Conservation (phyloP, 768 basidiomycete species). For the Tricholoma saponaceum region DNA sequence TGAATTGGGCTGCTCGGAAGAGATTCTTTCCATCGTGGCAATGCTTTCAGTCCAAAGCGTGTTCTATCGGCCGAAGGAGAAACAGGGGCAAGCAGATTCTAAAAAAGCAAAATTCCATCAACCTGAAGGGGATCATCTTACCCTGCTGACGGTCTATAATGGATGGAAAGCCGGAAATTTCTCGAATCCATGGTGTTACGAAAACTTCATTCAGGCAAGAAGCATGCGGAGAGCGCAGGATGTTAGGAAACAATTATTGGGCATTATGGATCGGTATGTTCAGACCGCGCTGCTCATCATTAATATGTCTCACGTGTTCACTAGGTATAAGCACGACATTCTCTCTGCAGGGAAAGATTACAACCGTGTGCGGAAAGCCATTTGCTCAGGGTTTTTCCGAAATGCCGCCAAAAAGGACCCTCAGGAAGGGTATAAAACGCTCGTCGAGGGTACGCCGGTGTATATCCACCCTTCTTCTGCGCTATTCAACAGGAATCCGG, state of each 20-base stretch:
- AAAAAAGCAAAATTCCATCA: slow-evolving; percentile 99
- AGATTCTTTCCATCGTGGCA: slow-evolving; percentile 94
- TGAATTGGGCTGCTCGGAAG: slow-evolving; percentile 96
- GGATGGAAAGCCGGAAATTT: slow-evolving; percentile 97
- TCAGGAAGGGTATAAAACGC: slow-evolving; percentile 97
- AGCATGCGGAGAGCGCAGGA: slow-evolving; percentile 98
- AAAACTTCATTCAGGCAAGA: slow-evolving; percentile 97
- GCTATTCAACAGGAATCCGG: slow-evolving; percentile 93
- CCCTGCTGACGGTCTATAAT: slow-evolving; percentile 92
- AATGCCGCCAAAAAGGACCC: slow-evolving; percentile 99
- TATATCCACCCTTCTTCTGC: slow-evolving; percentile 98
- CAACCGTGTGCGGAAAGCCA: slow-evolving; percentile 90
- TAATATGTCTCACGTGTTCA: slow-evolving; percentile 6
- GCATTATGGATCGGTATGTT: slow-evolving; percentile 95
- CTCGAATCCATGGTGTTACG: slow-evolving; percentile 98
- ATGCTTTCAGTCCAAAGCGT: slow-evolving; percentile 97
- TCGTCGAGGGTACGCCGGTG: slow-evolving; percentile 97
- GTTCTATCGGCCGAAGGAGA: slow-evolving; percentile 99
- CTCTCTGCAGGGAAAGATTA: slow-evolving; percentile 89
- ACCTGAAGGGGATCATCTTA: slow-evolving; percentile 95
- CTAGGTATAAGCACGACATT: slow-evolving; percentile 95
- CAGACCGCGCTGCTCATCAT: background rate
- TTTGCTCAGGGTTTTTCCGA: slow-evolving; percentile 96
- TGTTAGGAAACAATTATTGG: slow-evolving; percentile 93
- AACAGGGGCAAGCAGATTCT: slow-evolving; percentile 97